Percentiles rank a stretch among this genome's conserved stretches.
Conservation (phyloP, 441 rosid species). For the Syzygium syzygioides region DNA sequence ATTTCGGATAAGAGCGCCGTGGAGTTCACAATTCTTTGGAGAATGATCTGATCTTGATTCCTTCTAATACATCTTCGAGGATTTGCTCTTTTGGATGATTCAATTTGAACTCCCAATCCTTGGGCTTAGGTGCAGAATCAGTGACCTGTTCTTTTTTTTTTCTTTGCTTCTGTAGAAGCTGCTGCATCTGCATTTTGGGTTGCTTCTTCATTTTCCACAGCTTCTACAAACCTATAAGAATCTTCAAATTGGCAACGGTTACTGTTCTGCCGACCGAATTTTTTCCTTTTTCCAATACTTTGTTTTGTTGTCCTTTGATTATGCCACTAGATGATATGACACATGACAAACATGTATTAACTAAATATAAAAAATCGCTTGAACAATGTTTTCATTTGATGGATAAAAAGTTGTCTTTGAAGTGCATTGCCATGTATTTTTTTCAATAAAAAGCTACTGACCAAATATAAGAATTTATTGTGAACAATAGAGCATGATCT, state of each 20-base stretch:
- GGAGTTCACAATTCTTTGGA: neutral
- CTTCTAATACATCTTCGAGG: neutral
- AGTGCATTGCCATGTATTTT: neutral
- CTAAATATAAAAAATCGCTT: neutral
- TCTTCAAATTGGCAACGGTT: neutral
- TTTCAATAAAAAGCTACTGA: no score
- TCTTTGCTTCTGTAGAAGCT: neutral
- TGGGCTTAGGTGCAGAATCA: no score
- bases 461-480: neutral
- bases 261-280: neutral
- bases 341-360: fast-evolving
- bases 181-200: neutral
- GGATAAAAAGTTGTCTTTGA: neutral
- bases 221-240: neutral
- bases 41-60: neutral
- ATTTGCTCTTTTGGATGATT: neutral
- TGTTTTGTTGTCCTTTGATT: neutral
- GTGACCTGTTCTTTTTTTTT: no score
- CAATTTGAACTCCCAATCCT: no score
- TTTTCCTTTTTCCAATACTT: fast-evolving
- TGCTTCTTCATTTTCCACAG: neutral
- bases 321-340: fast-evolving
- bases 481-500: neutral
- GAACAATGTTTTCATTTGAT: neutral
- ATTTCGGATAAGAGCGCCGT: neutral